Evolutionary conservation across 371 early-diverging fungal genomes (phyloP).

Genomic region (Rhizopus arrhizus): DNA sequence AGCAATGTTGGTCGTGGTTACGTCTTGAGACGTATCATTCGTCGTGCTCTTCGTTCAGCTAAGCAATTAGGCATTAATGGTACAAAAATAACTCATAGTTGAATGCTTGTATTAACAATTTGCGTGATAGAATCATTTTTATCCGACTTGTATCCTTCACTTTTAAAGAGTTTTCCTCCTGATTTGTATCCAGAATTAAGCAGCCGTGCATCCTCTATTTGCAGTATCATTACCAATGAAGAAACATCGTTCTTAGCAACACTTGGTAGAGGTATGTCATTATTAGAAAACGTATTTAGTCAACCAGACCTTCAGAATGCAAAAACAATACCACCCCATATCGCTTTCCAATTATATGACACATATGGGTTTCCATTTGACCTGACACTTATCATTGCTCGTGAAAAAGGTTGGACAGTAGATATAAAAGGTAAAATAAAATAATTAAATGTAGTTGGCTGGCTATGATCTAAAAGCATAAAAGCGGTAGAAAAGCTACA

Average conservation of each 20-base stretch:
- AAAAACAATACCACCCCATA: conserved; percentile 49
- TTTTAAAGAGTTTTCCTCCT: conserved; percentile 55
- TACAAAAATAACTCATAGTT: conserved; percentile 12
- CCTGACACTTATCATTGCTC: conserved; percentile 69
- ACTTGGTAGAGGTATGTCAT: conserved; percentile 62
- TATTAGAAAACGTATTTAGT: conserved; percentile 61
- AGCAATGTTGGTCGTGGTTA: conserved; percentile 78
- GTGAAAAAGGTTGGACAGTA: conserved; percentile 71
- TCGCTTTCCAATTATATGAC: conserved; percentile 74
- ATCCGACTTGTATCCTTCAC: conserved; percentile 62
- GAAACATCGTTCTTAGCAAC: conserved; percentile 68
- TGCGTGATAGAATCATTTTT: conserved; percentile 56
- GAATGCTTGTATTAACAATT: background rate
- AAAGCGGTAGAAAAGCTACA: conserved; percentile 56
- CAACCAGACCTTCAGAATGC: conserved; percentile 40
- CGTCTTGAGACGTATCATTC: conserved; percentile 76
- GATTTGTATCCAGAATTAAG: conserved; percentile 64
- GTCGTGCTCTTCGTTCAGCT: conserved; percentile 74
- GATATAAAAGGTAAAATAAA: conserved; percentile 51
- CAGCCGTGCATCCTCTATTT: conserved; percentile 55
- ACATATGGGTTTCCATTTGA: conserved; percentile 82
- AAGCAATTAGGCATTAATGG: conserved; percentile 66
- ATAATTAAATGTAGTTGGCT: too few relatives aligned
- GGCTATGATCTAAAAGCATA: too few relatives aligned
- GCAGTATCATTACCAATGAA: conserved; percentile 64